phyloP scores from a whole-genome alignment of 2,329 filamentous ascomycete genomes.

The Talaromyces sp. region DNA sequence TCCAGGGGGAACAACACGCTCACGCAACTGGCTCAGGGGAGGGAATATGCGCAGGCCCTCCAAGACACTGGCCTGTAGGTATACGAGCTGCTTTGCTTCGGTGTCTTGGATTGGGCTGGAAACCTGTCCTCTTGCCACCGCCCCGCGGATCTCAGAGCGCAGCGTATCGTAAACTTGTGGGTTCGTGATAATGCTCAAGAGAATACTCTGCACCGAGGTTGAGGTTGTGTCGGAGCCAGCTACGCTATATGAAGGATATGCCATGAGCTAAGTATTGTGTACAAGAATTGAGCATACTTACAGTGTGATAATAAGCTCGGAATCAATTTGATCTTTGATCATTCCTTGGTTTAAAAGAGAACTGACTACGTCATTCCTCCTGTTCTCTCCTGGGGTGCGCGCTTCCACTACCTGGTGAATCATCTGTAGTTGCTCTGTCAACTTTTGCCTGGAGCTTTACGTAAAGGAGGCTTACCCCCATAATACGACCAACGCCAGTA shows the following conservation, averaged over 20 bases:
- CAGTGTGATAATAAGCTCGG: slow-evolving; percentile 3
- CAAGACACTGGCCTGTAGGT: slow-evolving; percentile 48
- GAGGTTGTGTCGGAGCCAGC: slow-evolving; percentile 19
- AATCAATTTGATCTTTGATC: neutral
- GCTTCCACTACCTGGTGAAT: neutral
- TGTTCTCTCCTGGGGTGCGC: neutral
- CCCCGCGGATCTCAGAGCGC: slow-evolving; percentile 15
- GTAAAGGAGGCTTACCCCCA: neutral
- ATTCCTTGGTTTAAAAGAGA: slow-evolving; percentile 2
- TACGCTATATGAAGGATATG: neutral
- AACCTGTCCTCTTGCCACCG: slow-evolving; percentile 3
- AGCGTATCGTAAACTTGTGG: slow-evolving; percentile 9
- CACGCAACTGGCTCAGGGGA: slow-evolving; percentile 35
- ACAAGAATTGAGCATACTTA: neutral
- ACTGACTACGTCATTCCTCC: neutral
- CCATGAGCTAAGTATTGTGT: too few relatives aligned
- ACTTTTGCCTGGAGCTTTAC: too few relatives aligned
- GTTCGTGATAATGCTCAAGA: slow-evolving; percentile 5
- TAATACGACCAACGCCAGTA: slow-evolving; percentile 1
- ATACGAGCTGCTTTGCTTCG: slow-evolving; percentile 39
- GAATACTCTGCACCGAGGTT: slow-evolving; percentile 10
- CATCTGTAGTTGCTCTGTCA: neutral
- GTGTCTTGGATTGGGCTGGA: slow-evolving; percentile 29
- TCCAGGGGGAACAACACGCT: slow-evolving; percentile 31
- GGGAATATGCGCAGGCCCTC: slow-evolving; percentile 46